These are phyloP conservation scores for Vigna trinervia DNA, from an alignment of 306 rosid species.

Conservation along the genomic window DNA sequence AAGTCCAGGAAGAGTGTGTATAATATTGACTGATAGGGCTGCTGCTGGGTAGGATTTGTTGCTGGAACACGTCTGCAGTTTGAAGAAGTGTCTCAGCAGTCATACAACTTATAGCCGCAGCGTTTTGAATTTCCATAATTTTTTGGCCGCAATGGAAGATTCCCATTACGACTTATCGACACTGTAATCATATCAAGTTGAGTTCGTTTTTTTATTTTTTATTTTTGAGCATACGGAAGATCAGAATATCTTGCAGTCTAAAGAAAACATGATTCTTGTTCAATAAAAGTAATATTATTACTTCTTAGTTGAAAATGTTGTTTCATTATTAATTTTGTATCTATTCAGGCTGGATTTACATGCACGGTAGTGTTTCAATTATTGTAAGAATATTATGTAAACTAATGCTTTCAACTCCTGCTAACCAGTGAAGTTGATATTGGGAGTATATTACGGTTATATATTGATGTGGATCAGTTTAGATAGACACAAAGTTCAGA, in stretches of 20 bases:
- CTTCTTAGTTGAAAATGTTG: neutral
- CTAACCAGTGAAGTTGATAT: neutral
- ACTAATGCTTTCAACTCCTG: neutral
- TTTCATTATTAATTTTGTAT: slow-evolving; percentile 12
- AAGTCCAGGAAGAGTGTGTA: slow-evolving; percentile 63
- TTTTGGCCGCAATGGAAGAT: neutral
- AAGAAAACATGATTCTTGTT: slow-evolving; percentile 10
- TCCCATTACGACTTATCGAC: neutral
- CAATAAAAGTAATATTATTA: neutral
- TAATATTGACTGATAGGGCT: slow-evolving; percentile 33
- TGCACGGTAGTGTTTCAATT: neutral
- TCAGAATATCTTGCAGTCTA: neutral
- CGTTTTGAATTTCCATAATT: slow-evolving; percentile 26
- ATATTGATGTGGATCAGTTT: neutral
- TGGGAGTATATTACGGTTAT: neutral
- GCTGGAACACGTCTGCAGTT: slow-evolving; percentile 26
- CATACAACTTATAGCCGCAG: neutral
- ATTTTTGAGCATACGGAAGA: slow-evolving; percentile 24
- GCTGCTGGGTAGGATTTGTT: slow-evolving; percentile 35
- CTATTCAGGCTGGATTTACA: neutral
- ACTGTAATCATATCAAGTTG: neutral
- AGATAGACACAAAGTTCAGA: too few relatives aligned
- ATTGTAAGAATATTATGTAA: neutral
- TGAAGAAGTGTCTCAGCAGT: neutral
- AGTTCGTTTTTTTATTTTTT: slow-evolving; percentile 31